These are phyloP conservation scores for Phaseolus coccineus DNA, from an alignment of 331 rosid genomes.

Conservation along the genomic window DNA sequence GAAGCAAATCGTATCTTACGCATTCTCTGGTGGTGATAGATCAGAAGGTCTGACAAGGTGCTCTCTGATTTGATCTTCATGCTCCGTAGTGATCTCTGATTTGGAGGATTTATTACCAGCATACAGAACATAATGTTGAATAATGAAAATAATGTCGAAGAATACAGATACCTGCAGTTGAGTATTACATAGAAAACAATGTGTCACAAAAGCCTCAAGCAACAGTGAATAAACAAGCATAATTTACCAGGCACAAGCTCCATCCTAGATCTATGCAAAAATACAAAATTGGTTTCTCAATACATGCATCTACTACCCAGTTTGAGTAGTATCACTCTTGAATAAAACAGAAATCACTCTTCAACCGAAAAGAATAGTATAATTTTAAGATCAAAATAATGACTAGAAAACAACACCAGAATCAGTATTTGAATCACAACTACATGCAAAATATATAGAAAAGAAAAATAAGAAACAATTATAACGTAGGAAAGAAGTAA, in stretches of 20 bases:
- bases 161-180: conserved; percentile 65
- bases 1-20: conserved; percentile 40
- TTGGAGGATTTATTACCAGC: conserved; percentile 45
- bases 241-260: background rate
- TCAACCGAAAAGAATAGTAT: conserved; percentile 19
- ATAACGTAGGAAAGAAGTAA: conserved; percentile 18
- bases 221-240: background rate
- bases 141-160: conserved; percentile 75
- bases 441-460: conserved; percentile 19
- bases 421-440: conserved; percentile 12
- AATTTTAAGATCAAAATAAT: conserved; percentile 9
- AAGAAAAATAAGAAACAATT: background rate
- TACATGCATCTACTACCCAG: background rate
- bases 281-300: conserved; percentile 11
- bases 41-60: conserved; percentile 60
- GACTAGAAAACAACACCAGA: conserved; percentile 21
- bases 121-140: conserved; percentile 81
- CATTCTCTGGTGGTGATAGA: conserved; percentile 50
- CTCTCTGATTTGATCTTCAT: conserved; percentile 53
- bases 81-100: conserved; percentile 31
- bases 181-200: conserved; percentile 32
- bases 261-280: conserved; percentile 19
- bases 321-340: background rate
- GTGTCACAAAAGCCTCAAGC: conserved; percentile 4
- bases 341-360: background rate